phyloP scores from a whole-genome alignment of 2,329 filamentous ascomycete species.

The Cladophialophora yegresii region DNA sequence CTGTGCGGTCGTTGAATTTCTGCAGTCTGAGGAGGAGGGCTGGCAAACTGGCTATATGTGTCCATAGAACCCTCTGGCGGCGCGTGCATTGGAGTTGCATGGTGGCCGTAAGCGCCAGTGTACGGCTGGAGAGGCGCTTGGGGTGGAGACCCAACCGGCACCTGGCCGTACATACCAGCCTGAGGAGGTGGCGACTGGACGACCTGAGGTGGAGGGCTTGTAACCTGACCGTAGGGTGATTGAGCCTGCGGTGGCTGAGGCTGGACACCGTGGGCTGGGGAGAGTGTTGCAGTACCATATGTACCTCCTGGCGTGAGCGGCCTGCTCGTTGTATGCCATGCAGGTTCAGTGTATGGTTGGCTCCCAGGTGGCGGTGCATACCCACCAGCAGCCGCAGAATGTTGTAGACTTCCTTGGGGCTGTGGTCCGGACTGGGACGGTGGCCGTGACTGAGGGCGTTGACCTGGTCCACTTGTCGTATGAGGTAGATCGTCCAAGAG shows the following conservation, averaged over 20 bases:
- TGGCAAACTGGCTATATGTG: constrained; percentile 12
- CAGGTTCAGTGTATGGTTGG: constrained; percentile 33
- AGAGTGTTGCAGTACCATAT: constrained; percentile 7
- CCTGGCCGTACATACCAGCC: not conserved
- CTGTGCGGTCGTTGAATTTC: not conserved
- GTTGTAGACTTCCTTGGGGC: constrained; percentile 38
- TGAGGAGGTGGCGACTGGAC: not conserved
- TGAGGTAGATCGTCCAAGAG: constrained; percentile 41
- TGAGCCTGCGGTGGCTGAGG: constrained; percentile 6
- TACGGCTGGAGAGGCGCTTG: not conserved
- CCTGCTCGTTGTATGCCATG: constrained; percentile 33
- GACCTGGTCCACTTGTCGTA: constrained; percentile 39
- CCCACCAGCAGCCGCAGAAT: constrained; percentile 34
- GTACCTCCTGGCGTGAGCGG: constrained; percentile 24
- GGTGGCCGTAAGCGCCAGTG: constrained; percentile 2
- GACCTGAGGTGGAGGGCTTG: not conserved
- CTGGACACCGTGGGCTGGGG: constrained; percentile 3
- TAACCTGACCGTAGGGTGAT: constrained; percentile 7
- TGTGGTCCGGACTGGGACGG: constrained; percentile 44
- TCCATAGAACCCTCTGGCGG: not conserved
- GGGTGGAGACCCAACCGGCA: not conserved
- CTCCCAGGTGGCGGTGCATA: constrained; percentile 33
- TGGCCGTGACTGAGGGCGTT: constrained; percentile 40
- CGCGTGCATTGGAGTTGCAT: not conserved
- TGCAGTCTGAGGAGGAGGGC: constrained; percentile 9